Percentiles rank a stretch among this genome's conserved stretches.
Conservation (phyloP, 2,329 filamentous ascomycete species). For the Didymosphaeria variabile region DNA sequence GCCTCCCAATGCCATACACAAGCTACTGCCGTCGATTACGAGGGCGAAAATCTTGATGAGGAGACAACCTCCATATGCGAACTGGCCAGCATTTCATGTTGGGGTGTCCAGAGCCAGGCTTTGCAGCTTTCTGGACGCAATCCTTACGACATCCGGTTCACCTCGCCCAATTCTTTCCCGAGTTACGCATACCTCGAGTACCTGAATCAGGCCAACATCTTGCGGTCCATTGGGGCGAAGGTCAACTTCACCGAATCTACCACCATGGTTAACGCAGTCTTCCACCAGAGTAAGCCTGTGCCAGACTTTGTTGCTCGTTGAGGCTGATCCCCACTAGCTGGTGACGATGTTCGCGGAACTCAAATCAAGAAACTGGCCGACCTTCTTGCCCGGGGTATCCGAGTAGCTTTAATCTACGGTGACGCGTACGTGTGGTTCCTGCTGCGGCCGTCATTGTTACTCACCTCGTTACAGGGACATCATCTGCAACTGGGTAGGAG, state of each 20-base stretch:
- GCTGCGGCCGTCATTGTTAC: neutral
- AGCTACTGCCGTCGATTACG: constrained; percentile 41
- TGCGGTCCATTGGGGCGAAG: constrained; percentile 60
- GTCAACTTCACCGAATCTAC: constrained; percentile 60
- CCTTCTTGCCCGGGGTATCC: constrained; percentile 54
- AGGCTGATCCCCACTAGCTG: constrained; percentile 42
- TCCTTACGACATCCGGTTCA: constrained; percentile 58
- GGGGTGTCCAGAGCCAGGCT: constrained; percentile 7
- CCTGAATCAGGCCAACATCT: constrained; percentile 58
- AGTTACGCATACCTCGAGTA: constrained; percentile 60
- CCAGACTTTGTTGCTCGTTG: neutral
- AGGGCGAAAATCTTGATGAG: constrained; percentile 43
- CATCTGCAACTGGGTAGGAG: constrained; percentile 72
- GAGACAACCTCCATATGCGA: constrained; percentile 43
- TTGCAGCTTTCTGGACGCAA: constrained; percentile 33
- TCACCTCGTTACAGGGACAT: constrained; percentile 48
- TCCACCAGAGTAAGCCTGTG: constrained; percentile 37
- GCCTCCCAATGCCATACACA: constrained; percentile 47
- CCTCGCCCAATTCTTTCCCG: constrained; percentile 47
- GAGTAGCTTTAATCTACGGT: constrained; percentile 75
- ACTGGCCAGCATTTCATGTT: constrained; percentile 33
- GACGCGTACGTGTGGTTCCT: constrained; percentile 53
- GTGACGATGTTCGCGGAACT: constrained; percentile 55
- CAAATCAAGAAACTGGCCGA: constrained; percentile 52
- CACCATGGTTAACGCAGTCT: constrained; percentile 52